Evolutionary conservation across 139 green algal genomes (phyloP), one percentile per base, ranked within the genome.

Genomic region (Pseudopediastrum boryanum): DNA sequence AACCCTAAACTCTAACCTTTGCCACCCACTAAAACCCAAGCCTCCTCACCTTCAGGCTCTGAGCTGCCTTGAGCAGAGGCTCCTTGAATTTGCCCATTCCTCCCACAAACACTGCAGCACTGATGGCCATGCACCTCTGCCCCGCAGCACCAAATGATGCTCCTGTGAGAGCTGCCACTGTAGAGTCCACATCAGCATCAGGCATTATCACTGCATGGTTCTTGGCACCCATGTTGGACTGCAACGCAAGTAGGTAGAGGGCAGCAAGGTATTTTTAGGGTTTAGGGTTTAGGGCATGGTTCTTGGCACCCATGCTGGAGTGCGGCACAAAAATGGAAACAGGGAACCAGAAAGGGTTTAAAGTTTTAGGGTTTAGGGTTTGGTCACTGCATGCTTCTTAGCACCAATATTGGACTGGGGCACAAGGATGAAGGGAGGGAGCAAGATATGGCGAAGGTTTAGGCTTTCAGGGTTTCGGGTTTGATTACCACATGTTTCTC

Each of bases 91-190:
- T 81, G 21, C 81, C 85, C 36, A 92, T 82, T 6, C 87, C 90
- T 7, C 93, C 93, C 58, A 99, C 96, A 88, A 98, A 97, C 31
- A 99, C 93, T 0, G 89, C 94, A 1, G 89, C 96, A 12, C 84
- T 93, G 50, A 99, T 94, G 44, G 96, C 96, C 96, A 99, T 99
- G 85, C 96, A 99, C 39, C 96, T 86, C 90, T 99, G 96, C 12
- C 96, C 96, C 21, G 96, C 96, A 1, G 96, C 95, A 13, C 96
- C 96, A 87, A 98, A 98, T 2, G 90, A 90, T 16, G 96, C 96
- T 0, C 95, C 95, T 33, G 86, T 70, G 9, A 98, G 71, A 2
- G 95, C 94, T 39, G 91, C 89, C 9, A 90, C 78, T 33, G 92
- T 93, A 3, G 83, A 63, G 38, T 98, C 93, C 1, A 87, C 31